Evolutionary conservation across 2,329 filamentous ascomycete species (phyloP).

Genomic region (Talaromyces rugulosus): DNA sequence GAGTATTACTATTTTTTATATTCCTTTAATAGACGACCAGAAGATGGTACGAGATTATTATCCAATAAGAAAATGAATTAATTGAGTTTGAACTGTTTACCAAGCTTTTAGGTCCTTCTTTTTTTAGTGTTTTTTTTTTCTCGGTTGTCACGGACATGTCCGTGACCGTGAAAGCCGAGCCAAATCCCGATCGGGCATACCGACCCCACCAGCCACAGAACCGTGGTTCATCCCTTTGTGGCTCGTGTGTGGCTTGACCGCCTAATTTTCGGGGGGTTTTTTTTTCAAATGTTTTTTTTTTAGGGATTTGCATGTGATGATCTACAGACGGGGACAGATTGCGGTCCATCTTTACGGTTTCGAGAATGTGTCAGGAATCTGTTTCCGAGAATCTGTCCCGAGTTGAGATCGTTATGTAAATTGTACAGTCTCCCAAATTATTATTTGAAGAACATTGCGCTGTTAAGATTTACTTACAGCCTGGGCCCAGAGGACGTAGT

Average conservation of each 20-base stretch:
- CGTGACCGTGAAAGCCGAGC: neutral
- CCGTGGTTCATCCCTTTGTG: neutral
- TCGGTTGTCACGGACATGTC: neutral
- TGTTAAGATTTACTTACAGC: neutral
- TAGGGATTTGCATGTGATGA: neutral
- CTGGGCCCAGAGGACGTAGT: too few species aligned
- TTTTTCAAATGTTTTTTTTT: too few species aligned
- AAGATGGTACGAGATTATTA: neutral
- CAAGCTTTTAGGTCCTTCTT: neutral
- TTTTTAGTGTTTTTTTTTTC: neutral
- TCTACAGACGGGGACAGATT: too few species aligned
- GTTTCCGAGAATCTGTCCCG: neutral
- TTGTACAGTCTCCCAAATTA: neutral
- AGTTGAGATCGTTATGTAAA: neutral
- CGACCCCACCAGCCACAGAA: neutral
- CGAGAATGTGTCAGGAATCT: neutral
- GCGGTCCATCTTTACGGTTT: too few species aligned
- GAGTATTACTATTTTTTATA: neutral
- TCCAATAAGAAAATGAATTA: neutral
- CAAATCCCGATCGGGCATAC: neutral
- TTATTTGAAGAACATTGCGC: too few species aligned
- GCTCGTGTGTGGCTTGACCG: neutral
- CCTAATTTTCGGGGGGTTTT: neutral
- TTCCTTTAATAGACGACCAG: neutral
- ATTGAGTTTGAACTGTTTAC: neutral